phyloP scores from a whole-genome alignment of 306 rosid genomes.

The Cucurbita ficifolia region DNA sequence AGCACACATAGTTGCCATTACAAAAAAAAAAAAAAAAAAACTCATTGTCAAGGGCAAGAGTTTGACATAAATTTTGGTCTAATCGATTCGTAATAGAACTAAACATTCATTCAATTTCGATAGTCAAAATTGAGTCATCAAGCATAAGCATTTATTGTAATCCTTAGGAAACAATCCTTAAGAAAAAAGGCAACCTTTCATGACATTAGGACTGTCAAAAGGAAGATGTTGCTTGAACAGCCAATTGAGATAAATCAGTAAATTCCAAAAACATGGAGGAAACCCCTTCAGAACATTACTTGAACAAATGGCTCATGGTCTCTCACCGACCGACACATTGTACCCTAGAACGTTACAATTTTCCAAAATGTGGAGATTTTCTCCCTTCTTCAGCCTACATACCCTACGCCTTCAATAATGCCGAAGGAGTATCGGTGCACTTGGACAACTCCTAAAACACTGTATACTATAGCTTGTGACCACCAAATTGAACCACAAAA shows the following conservation, averaged over 20 bases:
- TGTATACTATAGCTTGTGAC: background rate
- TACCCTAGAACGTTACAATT: background rate
- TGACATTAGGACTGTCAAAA: background rate
- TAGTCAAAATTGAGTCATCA: background rate
- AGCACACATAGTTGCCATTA: background rate
- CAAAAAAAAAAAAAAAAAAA: background rate
- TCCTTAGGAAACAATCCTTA: background rate
- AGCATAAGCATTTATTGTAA: background rate
- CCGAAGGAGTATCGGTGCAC: background rate
- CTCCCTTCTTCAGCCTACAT: background rate
- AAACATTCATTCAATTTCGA: background rate
- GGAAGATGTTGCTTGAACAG: background rate
- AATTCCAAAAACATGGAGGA: background rate
- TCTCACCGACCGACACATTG: background rate
- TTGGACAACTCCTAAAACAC: background rate
- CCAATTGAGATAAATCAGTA: background rate
- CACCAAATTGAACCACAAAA: background rate
- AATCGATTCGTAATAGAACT: background rate
- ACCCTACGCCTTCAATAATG: background rate
- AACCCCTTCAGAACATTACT: background rate
- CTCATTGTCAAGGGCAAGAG: background rate
- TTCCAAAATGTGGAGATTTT: background rate
- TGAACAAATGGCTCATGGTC: background rate
- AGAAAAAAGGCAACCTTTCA: background rate
- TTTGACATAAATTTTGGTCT: background rate